Percentiles rank a stretch among this genome's conserved stretches.
Evolutionary conservation across 306 rosid genomes (phyloP).

Genomic region (Sphenostylis stenocarpa): DNA sequence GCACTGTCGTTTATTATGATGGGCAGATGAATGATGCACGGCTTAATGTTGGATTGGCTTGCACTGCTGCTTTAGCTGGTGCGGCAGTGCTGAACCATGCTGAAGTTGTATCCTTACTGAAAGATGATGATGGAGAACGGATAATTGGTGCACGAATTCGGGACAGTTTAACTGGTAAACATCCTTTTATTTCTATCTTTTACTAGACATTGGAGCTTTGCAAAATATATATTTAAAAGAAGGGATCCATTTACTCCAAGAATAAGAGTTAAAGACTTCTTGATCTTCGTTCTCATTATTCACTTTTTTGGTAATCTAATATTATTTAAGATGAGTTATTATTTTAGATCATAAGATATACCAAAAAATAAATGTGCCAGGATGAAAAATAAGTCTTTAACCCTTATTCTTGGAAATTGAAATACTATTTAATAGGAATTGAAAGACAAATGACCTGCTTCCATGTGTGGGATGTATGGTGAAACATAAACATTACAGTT

Average conservation of each 20-base stretch:
- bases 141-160: slow-evolving; percentile 84
- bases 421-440: not conserved
- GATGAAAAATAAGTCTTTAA: no score
- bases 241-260: no score
- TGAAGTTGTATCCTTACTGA: slow-evolving; percentile 77
- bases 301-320: no score
- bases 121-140: slow-evolving; percentile 69
- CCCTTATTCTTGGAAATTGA: no score
- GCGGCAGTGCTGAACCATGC: slow-evolving; percentile 99
- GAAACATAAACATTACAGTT: slow-evolving; percentile 9
- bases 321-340: no score
- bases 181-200: slow-evolving; percentile 15
- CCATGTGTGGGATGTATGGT: slow-evolving; percentile 1
- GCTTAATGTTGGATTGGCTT: slow-evolving; percentile 90
- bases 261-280: no score
- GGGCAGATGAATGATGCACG: slow-evolving; percentile 99
- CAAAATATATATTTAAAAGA: not conserved
- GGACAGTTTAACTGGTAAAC: slow-evolving; percentile 79
- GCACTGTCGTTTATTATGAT: slow-evolving; percentile 95
- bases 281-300: no score
- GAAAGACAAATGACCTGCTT: slow-evolving; percentile 4
- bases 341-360: no score
- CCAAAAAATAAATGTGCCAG: no score
- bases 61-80: slow-evolving; percentile 95
- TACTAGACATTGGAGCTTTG: not conserved